A percentile compares a stretch with the other conserved stretches of the same genome.
Conservation (phyloP, 164 flowering plant genomes). For the Umbilicus rupestris region DNA sequence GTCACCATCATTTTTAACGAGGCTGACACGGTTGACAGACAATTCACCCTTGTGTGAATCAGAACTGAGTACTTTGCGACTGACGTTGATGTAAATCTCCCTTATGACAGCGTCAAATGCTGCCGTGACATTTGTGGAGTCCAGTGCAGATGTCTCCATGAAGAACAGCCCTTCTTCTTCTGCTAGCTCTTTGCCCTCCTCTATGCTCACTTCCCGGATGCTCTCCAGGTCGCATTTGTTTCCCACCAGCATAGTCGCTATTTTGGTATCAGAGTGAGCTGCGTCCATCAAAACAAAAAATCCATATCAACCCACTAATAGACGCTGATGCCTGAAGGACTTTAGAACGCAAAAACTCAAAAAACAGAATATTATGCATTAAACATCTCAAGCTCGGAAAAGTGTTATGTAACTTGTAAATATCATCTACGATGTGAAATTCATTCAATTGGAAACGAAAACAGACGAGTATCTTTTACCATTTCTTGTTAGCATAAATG, state of each 20-base stretch:
- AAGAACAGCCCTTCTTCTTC: slow-evolving; percentile 9
- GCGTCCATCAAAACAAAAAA: not conserved
- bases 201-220: slow-evolving; percentile 7
- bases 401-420: too few species aligned
- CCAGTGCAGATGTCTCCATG: slow-evolving; percentile 9
- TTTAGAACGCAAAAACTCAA: not conserved
- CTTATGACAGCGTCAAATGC: slow-evolving; percentile 8
- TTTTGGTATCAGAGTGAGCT: slow-evolving; percentile 7
- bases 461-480: too few species aligned
- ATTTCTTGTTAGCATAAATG: too few species aligned
- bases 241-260: slow-evolving; percentile 8
- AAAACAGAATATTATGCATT: not conserved
- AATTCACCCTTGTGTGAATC: slow-evolving; percentile 7
- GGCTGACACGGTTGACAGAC: slow-evolving; percentile 8
- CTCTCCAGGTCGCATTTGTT: slow-evolving; percentile 5
- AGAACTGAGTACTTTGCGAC: slow-evolving; percentile 7
- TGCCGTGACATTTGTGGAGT: slow-evolving; percentile 8
- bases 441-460: too few species aligned
- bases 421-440: too few species aligned
- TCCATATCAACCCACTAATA: not conserved
- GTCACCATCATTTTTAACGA: slow-evolving; percentile 4
- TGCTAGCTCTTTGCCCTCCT: slow-evolving; percentile 7
- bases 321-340: not conserved
- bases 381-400: too few species aligned
- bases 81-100: slow-evolving; percentile 7